phyloP scores from a whole-genome alignment of 1,284 basidiomycete species.

The Ceratobasidium sp. region DNA sequence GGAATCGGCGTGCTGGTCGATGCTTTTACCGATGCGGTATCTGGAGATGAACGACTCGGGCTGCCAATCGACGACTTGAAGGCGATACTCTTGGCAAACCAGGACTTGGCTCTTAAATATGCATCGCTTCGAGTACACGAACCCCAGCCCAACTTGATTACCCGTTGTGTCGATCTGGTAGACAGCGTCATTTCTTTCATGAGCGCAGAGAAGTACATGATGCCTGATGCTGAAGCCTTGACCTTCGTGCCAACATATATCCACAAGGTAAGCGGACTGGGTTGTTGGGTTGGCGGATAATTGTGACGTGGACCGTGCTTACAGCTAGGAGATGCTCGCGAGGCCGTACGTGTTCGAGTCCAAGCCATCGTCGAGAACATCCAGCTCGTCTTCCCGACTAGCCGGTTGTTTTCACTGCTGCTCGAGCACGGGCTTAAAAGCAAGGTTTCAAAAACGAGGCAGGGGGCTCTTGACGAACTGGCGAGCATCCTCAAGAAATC shows the following conservation, averaged over 20 bases:
- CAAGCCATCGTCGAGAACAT: constrained; percentile 74
- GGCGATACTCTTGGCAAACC: constrained; percentile 83
- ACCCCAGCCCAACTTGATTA: constrained; percentile 89
- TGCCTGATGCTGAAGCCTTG: constrained; percentile 86
- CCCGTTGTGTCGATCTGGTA: constrained; percentile 89
- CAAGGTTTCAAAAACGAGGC: constrained; percentile 89
- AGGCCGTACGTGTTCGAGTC: constrained; percentile 72
- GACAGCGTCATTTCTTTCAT: constrained; percentile 80
- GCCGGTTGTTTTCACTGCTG: constrained; percentile 85
- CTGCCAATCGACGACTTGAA: constrained; percentile 62
- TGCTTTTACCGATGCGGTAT: constrained; percentile 66
- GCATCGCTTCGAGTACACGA: constrained; percentile 89
- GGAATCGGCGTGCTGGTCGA: constrained; percentile 78
- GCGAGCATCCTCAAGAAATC: constrained; percentile 79
- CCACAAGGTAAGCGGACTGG: constrained; percentile 70
- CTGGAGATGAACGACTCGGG: constrained; percentile 66
- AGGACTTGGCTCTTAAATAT: constrained; percentile 94
- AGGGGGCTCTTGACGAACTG: constrained; percentile 84
- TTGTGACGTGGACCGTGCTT: background rate
- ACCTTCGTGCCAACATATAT: constrained; percentile 92
- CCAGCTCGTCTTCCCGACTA: constrained; percentile 85
- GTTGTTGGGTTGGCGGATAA: constrained; percentile 9
- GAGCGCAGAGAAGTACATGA: constrained; percentile 74
- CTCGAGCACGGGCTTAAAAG: constrained; percentile 86
- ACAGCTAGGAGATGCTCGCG: constrained; percentile 81